These are phyloP conservation scores for Leptographium galeiforme DNA, from an alignment of 2,329 filamentous ascomycete genomes.

Conservation along the genomic window DNA sequence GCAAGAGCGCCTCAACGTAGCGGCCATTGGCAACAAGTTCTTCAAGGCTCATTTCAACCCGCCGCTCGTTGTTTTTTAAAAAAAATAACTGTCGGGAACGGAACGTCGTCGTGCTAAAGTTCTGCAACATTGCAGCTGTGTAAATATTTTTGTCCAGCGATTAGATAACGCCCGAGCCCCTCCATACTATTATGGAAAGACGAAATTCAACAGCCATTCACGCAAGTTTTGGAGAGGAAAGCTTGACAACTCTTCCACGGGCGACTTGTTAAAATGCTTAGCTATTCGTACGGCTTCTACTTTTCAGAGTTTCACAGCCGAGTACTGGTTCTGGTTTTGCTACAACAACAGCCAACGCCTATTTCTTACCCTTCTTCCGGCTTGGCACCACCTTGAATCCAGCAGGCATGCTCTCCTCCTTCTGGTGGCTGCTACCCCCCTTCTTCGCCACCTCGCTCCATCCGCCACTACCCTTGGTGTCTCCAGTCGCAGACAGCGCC, in stretches of 20 bases:
- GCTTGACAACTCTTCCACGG: background rate
- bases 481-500: slow-evolving; percentile 16
- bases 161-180: slow-evolving; percentile 8
- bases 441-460: slow-evolving; percentile 99
- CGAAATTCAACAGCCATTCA: background rate
- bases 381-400: slow-evolving; percentile 83
- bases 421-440: slow-evolving; percentile 40
- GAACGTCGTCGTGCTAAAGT: no score
- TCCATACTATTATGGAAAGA: background rate
- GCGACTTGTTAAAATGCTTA: no score
- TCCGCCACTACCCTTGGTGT: slow-evolving; percentile 45
- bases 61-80: background rate
- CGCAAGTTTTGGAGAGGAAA: no score
- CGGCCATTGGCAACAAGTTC: slow-evolving; percentile 1
- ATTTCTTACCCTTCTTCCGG: slow-evolving; percentile 86
- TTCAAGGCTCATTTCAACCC: slow-evolving; percentile 5
- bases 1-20: slow-evolving; percentile 6
- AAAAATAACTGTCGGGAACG: no score
- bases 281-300: no score
- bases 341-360: background rate
- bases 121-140: background rate
- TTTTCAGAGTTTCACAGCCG: background rate
- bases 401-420: slow-evolving; percentile 27
- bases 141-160: slow-evolving; percentile 6
- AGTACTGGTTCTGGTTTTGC: background rate